Base-by-base conservation (phyloP, 2,329 filamentous ascomycete genomes). In the Thielaviopsis musarum region DNA sequence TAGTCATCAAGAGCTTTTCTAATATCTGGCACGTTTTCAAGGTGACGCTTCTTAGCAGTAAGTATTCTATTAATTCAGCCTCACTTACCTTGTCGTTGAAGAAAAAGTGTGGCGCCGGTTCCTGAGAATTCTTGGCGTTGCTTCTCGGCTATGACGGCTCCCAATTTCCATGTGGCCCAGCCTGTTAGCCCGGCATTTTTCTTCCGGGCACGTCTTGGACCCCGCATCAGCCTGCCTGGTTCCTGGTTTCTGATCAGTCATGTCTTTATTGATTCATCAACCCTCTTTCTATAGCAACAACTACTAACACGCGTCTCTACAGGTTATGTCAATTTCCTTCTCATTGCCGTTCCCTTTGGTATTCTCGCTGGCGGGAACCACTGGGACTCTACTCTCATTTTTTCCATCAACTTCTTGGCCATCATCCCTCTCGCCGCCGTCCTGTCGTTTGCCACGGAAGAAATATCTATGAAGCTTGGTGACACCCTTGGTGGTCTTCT, bases 391-490 rank as follows among this genome's bases (percentile, higher is more conserved):
- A 80, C 82, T 12, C 78, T 79, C 59, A 79, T 89, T 64, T 91
- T 91, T 70, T 74, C 81, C 55, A 78, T 90, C 69, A 91, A 91
- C 73, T 90, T 90, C 73, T 78, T 90, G 65, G 87, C 87, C 65
- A 89, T 90, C 64, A 83, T 90, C 63, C 86, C 86, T 2, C 76
- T 90, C 45, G 85, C 85, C 13, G 81, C 85, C 22, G 77, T 89
- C 62, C 74, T 90, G 61, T 87, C 84, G 59, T 88, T 88, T 69
- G 86, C 85, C 61, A 89, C 87, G 1, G 87, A 90, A 70, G 85
- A 90, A 71, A 80, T 91, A 62, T 83, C 84, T 2, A 74, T 78
- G 15, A 84, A 84, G 67, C 72, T 90, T 24, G 87, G 87, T 54
- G 83, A 89, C 66, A 85, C 85, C 1, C 70, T 90, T 28, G 87